Percentiles rank a stretch among this genome's conserved stretches.
These are phyloP conservation scores for Colletotrichum costaricense DNA, from an alignment of 2,329 filamentous ascomycete species.

Conservation along the genomic window DNA sequence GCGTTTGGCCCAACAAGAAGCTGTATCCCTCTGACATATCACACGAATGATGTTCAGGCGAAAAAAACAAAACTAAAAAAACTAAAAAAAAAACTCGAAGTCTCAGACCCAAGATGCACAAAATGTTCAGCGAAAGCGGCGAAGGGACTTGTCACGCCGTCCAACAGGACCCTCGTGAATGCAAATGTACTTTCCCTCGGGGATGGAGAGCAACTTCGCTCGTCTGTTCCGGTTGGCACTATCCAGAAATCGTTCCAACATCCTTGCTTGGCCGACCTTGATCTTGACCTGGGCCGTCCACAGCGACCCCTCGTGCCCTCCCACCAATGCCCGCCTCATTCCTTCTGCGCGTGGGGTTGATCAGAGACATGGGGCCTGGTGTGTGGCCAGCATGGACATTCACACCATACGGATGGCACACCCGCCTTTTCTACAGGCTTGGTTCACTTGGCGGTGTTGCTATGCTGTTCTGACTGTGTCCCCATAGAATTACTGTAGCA, in stretches of 20 bases:
- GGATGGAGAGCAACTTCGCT: background rate
- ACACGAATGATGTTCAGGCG: background rate
- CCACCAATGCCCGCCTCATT: slow-evolving; percentile 23
- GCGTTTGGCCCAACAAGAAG: background rate
- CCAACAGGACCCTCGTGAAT: background rate
- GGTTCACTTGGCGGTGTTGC: slow-evolving; percentile 9
- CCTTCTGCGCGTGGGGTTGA: slow-evolving; percentile 30
- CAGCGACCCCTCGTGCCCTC: background rate
- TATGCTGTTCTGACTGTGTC: slow-evolving; percentile 8
- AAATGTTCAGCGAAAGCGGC: slow-evolving; percentile 10
- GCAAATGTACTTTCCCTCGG: background rate
- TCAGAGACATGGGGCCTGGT: slow-evolving; percentile 26
- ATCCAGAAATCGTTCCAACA: slow-evolving; percentile 12
- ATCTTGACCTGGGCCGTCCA: slow-evolving; percentile 12
- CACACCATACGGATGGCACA: slow-evolving; percentile 1
- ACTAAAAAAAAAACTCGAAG: background rate
- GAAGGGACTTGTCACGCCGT: background rate
- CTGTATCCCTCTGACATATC: background rate
- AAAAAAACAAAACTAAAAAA: background rate
- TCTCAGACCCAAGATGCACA: slow-evolving; percentile 1
- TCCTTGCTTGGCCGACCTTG: slow-evolving; percentile 24
- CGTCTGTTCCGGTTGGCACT: slow-evolving; percentile 10
- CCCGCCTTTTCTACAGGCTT: background rate
- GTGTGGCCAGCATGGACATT: slow-evolving; percentile 5
- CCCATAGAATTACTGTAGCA: slow-evolving; percentile 2